Percentiles rank a stretch among this genome's conserved stretches.
These are phyloP conservation scores for Amanita inopinata DNA, from an alignment of 768 basidiomycete species.

Conservation along the genomic window DNA sequence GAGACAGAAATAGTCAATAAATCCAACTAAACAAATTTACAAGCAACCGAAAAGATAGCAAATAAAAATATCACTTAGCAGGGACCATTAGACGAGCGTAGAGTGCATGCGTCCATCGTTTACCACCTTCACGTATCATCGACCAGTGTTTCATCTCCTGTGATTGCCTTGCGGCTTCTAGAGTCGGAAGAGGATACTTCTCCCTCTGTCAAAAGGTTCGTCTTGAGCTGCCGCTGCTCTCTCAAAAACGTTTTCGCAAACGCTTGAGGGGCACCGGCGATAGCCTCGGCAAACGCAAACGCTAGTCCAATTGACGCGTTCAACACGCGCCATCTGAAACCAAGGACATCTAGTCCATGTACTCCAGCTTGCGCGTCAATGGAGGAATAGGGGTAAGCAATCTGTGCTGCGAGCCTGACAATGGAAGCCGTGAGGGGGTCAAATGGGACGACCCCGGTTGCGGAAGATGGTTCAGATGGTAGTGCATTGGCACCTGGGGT, in stretches of 20 bases:
- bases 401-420: slow-evolving; percentile 48
- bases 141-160: slow-evolving; percentile 13
- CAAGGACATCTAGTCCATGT: slow-evolving; percentile 43
- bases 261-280: slow-evolving; percentile 34
- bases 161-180: slow-evolving; percentile 3
- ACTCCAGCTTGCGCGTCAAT: slow-evolving; percentile 17
- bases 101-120: neutral
- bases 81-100: neutral
- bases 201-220: slow-evolving; percentile 3
- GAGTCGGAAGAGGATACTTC: neutral
- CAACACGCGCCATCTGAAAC: slow-evolving; percentile 44
- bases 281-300: slow-evolving; percentile 61
- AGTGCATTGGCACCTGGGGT: slow-evolving; percentile 24
- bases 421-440: slow-evolving; percentile 62
- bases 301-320: slow-evolving; percentile 46
- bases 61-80: slow-evolving; percentile 7
- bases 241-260: slow-evolving; percentile 21
- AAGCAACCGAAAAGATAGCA: slow-evolving; percentile 13
- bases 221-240: slow-evolving; percentile 16
- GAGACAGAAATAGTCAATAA: too few relatives aligned
- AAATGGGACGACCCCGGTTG: slow-evolving; percentile 24
- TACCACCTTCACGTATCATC: slow-evolving; percentile 14
- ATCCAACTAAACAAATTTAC: too few relatives aligned
- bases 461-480: slow-evolving; percentile 8
- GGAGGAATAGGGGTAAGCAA: slow-evolving; percentile 42